Conservation (phyloP, 2,329 filamentous ascomycete genomes). For the Aureobasidium uvarum region DNA sequence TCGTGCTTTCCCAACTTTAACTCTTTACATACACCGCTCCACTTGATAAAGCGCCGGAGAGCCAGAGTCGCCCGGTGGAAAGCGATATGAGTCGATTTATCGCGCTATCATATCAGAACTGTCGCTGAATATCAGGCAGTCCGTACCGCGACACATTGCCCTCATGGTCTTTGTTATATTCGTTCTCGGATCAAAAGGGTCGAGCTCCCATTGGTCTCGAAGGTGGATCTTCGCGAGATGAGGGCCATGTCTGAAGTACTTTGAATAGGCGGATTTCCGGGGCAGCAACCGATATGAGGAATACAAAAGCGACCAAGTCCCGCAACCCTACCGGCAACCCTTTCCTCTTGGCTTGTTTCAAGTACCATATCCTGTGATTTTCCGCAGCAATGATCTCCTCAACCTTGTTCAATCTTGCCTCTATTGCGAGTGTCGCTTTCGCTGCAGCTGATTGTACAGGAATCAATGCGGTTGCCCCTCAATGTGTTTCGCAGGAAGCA, state of each 20-base stretch:
- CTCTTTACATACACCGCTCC: not conserved
- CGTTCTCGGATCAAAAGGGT: not conserved
- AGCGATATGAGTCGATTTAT: not conserved
- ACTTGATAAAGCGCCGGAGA: not conserved
- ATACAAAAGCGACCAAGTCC: constrained; percentile 12
- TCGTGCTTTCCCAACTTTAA: not conserved
- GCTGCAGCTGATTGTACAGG: constrained; percentile 16
- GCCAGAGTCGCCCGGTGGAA: not conserved
- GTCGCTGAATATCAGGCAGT: not conserved
- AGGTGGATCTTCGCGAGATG: constrained; percentile 18
- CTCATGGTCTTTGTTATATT: not conserved
- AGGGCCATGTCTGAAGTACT: not conserved
- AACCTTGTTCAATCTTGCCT: constrained; percentile 12
- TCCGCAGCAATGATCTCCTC: constrained; percentile 5
- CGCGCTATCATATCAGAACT: not conserved
- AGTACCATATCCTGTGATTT: not conserved
- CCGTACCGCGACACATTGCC: not conserved
- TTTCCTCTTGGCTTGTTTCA: constrained; percentile 20
- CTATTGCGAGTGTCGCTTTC: not conserved
- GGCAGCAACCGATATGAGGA: not conserved
- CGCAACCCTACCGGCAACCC: not conserved
- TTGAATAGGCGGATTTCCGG: not conserved
- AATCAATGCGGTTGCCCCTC: constrained; percentile 12
- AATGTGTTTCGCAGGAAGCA: constrained; percentile 17
- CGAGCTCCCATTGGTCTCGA: not conserved